Conservation (phyloP, 2,329 filamentous ascomycete species). For the Alternaria angustiovoidea region DNA sequence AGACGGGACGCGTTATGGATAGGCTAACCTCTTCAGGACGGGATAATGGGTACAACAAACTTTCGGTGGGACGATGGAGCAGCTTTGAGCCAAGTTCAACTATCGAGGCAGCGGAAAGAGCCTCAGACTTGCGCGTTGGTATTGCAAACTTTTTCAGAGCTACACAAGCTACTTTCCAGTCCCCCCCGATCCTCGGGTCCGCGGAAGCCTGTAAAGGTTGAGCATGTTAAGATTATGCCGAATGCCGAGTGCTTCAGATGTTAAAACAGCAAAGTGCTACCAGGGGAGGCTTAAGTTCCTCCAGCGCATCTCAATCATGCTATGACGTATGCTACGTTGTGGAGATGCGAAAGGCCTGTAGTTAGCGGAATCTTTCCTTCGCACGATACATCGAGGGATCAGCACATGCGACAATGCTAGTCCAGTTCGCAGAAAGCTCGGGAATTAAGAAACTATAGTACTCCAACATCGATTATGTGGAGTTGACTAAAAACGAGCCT, state of each 20-base stretch:
- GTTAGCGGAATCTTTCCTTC: not conserved
- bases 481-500: not conserved
- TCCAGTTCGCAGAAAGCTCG: not conserved
- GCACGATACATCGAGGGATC: not conserved
- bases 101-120: not conserved
- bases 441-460: not conserved
- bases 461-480: not conserved
- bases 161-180: not conserved
- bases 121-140: not conserved
- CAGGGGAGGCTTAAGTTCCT: no score
- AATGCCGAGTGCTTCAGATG: not conserved
- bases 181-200: no score
- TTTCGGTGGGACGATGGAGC: not conserved
- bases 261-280: not conserved
- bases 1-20: not conserved
- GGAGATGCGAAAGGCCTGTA: not conserved
- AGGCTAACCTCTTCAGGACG: not conserved
- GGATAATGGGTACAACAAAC: not conserved
- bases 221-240: not conserved
- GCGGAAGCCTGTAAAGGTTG: not conserved
- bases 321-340: not conserved
- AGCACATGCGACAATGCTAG: not conserved
- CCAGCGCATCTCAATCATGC: not conserved
- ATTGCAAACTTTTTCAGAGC: not conserved
- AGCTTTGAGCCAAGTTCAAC: not conserved